A percentile compares a stretch with the other conserved stretches of the same genome.
Conservation (phyloP, 108 stramenopile species). For the Aurantiochytrium sp. region DNA sequence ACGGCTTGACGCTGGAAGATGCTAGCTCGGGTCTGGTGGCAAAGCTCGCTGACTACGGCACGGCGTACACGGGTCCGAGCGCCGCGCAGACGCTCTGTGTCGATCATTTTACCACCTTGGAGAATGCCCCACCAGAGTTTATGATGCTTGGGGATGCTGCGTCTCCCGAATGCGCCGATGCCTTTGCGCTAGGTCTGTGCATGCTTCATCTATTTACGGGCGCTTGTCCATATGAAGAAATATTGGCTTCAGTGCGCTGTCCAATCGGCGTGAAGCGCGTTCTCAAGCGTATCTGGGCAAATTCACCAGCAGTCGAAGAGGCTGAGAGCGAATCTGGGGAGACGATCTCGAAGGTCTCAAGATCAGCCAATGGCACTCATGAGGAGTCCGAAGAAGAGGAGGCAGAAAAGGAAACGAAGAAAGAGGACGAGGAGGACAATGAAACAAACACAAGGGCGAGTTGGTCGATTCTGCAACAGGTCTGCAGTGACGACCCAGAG, state of each 20-base stretch:
- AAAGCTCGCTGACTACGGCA: slow-evolving; percentile 95
- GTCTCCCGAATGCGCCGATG: slow-evolving; percentile 76
- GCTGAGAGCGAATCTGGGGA: slow-evolving; percentile 37
- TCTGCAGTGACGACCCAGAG: slow-evolving; percentile 63
- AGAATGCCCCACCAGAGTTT: slow-evolving; percentile 90
- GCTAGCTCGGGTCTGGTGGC: slow-evolving; percentile 46
- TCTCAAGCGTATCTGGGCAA: slow-evolving; percentile 70
- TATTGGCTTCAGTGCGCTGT: slow-evolving; percentile 75
- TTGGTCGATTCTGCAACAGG: slow-evolving; percentile 25
- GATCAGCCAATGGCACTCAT: too few species aligned
- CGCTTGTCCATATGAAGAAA: slow-evolving; percentile 89
- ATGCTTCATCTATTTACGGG: slow-evolving; percentile 91
- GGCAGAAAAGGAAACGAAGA: too few species aligned
- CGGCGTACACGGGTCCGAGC: slow-evolving; percentile 65
- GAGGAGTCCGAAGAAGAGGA: too few species aligned
- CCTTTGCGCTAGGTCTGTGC: slow-evolving; percentile 83
- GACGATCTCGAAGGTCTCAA: too few species aligned
- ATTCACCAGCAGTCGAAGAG: background rate
- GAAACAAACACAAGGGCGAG: background rate
- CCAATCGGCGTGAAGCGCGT: slow-evolving; percentile 52
- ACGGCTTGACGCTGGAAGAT: background rate
- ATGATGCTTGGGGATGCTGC: slow-evolving; percentile 77
- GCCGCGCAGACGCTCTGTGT: slow-evolving; percentile 71
- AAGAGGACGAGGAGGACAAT: slow-evolving; percentile 37
- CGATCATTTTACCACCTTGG: slow-evolving; percentile 89